These are phyloP conservation scores for Fusarium succisae DNA, from an alignment of 2,329 filamentous ascomycete species.

Conservation along the genomic window DNA sequence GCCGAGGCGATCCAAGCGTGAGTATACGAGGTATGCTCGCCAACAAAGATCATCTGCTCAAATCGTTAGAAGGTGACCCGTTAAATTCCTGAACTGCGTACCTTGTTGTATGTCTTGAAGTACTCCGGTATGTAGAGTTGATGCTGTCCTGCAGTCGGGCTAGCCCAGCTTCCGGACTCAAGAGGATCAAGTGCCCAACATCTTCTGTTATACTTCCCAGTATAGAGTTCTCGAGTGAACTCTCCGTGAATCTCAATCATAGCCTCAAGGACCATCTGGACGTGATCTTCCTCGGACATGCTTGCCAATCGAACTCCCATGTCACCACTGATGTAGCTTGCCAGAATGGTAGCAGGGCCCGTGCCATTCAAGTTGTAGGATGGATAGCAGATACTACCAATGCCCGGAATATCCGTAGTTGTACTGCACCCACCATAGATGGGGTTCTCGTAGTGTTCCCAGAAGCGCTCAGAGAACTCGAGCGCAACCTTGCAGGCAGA, in stretches of 20 bases:
- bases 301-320: constrained; percentile 4
- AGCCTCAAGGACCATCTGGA: background rate
- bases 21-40: constrained; percentile 7
- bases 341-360: background rate
- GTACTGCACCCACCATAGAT: constrained; percentile 6
- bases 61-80: fast-evolving
- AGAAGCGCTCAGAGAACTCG: constrained; percentile 8
- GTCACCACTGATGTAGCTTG: constrained; percentile 10
- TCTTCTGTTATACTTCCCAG: constrained; percentile 10
- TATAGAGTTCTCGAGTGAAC: background rate
- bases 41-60: constrained; percentile 11
- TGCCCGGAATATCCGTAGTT: background rate
- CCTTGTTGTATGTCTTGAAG: constrained; percentile 15
- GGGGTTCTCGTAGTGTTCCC: constrained; percentile 10
- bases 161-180: constrained; percentile 10
- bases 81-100: fast-evolving
- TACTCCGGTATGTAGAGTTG: constrained; percentile 8
- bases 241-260: constrained; percentile 15
- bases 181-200: constrained; percentile 16
- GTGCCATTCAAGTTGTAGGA: constrained; percentile 9
- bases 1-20: constrained; percentile 16
- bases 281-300: background rate
- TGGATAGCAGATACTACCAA: background rate
- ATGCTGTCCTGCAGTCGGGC: constrained; percentile 10
- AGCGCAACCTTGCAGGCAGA: constrained; percentile 2